Evolutionary conservation across 2,329 filamentous ascomycete species (phyloP), one percentile per base, ranked within the genome.

Genomic region (Botryotinia calthae): DNA sequence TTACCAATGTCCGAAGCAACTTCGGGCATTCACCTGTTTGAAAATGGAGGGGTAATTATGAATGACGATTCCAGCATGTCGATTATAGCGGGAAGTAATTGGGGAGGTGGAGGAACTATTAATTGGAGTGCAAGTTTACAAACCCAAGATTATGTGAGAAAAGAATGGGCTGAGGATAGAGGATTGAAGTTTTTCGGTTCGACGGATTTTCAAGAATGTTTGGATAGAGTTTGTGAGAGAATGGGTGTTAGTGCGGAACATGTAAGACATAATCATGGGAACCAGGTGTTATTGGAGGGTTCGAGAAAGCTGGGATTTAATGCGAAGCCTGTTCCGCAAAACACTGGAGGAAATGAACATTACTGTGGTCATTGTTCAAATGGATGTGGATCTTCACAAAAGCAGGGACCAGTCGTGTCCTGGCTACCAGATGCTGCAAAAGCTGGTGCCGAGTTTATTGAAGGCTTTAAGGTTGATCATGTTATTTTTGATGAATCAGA

Each of bases 41-140:
- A 94, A 77, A 89, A 88, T 74, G 87, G 87, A 34, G 92, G 91
- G 12, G 81, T 88, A 28, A 77, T 87, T 8, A 78, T 86, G 76
- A 84, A 85, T 74, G 84, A 91, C 74, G 87, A 92, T 78, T 84
- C 84, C 18, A 86, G 87, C 9, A 84, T 91, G 46, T 87, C 83
- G 25, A 81, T 95, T 20, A 81, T 93, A 4, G 88, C 91, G 0
- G 95, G 93, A 2, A 87, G 89, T 72, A 88, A 88, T 46, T 97
- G 92, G 89, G 95, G 95, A 44, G 95, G 95, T 59, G 95, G 95
- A 72, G 94, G 94, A 9, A 94, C 93, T 0, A 83, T 97, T 77
- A 98, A 98, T 82, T 98, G 94, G 94, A 92, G 86, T 78, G 88
- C 88, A 14, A 84, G 84, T 68, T 83, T 90, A 65, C 84, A 86